Evolutionary conservation across 306 rosid genomes (phyloP).

Genomic region (Prunus mongolica): DNA sequence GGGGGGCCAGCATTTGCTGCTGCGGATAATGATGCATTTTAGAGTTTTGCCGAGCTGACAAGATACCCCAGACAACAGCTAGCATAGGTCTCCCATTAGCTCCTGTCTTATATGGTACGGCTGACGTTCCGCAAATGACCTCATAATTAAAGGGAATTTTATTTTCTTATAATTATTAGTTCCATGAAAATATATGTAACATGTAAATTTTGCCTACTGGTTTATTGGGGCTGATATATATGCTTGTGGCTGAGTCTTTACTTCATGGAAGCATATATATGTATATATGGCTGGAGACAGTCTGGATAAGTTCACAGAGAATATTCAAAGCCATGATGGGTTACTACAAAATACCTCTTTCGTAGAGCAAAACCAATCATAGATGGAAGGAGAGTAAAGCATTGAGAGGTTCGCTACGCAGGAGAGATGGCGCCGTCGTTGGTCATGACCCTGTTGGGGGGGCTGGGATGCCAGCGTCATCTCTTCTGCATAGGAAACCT

Average conservation of each 20-base stretch:
- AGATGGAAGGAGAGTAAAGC: conserved; percentile 1
- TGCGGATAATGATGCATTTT: no score
- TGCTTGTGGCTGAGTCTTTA: no score
- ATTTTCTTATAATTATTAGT: no score
- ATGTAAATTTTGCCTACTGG: no score
- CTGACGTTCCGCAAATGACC: neutral
- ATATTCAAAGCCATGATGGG: no score
- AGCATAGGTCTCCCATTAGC: neutral
- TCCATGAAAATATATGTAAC: no score
- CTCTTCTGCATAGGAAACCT: conserved; percentile 42
- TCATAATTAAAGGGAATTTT: neutral
- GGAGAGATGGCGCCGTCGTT: conserved; percentile 65
- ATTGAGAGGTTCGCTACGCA: conserved; percentile 57
- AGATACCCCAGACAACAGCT: neutral
- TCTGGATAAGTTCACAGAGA: neutral
- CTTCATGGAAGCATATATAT: no score
- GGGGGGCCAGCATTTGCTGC: no score
- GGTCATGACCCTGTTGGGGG: neutral
- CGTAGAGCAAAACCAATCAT: neutral
- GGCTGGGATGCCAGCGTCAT: conserved; percentile 23
- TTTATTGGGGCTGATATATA: no score
- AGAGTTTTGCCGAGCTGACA: neutral
- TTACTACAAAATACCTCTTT: no score
- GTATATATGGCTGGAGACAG: neutral
- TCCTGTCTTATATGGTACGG: neutral